Evolutionary conservation across 768 basidiomycete species (phyloP).

Genomic region (Naganishia friedmannii): DNA sequence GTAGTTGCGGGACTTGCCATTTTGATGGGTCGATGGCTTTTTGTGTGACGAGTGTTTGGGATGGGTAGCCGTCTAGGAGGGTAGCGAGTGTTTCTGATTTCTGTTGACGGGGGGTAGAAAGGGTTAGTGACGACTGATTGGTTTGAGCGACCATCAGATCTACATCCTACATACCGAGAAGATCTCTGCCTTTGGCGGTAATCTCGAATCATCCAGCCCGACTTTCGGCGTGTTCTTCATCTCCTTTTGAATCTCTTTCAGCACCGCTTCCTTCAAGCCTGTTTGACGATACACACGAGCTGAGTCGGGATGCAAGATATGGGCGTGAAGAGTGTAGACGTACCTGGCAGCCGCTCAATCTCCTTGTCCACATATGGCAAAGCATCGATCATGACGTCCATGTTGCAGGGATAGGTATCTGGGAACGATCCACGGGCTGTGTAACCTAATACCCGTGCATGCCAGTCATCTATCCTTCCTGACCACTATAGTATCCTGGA

Average conservation of each 20-base stretch:
- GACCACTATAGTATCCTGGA: too few species aligned
- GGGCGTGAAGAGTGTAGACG: conserved; percentile 11
- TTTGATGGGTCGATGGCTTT: conserved; percentile 46
- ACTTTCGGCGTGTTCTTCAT: conserved; percentile 39
- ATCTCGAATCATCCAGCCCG: conserved; percentile 39
- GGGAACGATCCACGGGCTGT: too few species aligned
- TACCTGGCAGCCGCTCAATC: conserved; percentile 64
- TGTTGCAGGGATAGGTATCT: conserved; percentile 10
- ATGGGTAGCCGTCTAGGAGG: conserved; percentile 37
- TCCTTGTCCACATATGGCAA: conserved; percentile 95
- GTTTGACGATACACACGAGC: neutral
- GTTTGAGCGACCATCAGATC: neutral
- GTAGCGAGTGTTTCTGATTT: conserved; percentile 38
- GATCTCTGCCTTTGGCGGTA: conserved; percentile 41
- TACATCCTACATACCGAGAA: conserved; percentile 44
- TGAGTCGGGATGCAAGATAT: neutral
- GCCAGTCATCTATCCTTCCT: neutral
- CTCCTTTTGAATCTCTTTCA: conserved; percentile 47
- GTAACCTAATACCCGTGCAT: neutral
- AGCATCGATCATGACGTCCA: conserved; percentile 61
- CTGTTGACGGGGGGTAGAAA: conserved; percentile 42
- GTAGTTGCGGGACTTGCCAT: conserved; percentile 31
- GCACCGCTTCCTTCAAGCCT: conserved; percentile 42
- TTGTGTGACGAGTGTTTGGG: conserved; percentile 31
- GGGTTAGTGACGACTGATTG: conserved; percentile 3